phyloP scores from a whole-genome alignment of 2,329 filamentous ascomycete species.

The Chaetomiaceae sp. region DNA sequence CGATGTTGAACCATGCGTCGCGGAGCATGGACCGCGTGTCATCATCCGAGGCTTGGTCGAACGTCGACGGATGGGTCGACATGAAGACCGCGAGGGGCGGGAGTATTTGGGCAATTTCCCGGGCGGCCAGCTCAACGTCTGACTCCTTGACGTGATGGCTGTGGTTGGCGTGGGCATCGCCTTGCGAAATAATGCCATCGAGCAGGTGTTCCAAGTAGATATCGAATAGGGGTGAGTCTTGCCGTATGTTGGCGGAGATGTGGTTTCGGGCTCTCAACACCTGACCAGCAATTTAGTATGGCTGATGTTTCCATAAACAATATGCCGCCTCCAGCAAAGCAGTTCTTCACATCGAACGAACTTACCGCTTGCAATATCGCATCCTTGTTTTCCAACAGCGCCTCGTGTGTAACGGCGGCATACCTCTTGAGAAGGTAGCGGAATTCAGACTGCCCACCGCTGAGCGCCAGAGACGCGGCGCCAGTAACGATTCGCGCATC shows the following conservation, averaged over 20 bases:
- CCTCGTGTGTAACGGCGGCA: constrained; percentile 65
- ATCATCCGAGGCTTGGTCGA: constrained; percentile 50
- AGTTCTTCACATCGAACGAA: constrained; percentile 12
- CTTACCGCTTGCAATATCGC: constrained; percentile 66
- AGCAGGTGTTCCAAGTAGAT: constrained; percentile 80
- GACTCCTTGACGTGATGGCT: constrained; percentile 65
- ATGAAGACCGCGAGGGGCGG: constrained; percentile 83
- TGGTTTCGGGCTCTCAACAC: constrained; percentile 73
- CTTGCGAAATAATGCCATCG: constrained; percentile 82
- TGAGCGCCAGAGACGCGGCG: constrained; percentile 69
- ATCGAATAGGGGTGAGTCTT: constrained; percentile 68
- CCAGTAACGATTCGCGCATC: constrained; percentile 83
- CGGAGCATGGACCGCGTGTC: constrained; percentile 68
- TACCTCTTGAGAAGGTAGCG: constrained; percentile 81
- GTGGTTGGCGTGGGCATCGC: constrained; percentile 63
- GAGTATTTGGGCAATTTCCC: constrained; percentile 81
- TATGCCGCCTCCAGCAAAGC: not conserved
- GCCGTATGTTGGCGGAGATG: constrained; percentile 63
- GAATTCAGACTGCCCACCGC: constrained; percentile 75
- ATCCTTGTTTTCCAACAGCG: constrained; percentile 61
- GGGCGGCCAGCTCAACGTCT: constrained; percentile 75
- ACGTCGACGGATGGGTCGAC: constrained; percentile 54
- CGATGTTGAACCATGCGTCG: constrained; percentile 97
- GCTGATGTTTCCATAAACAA: too few species aligned
- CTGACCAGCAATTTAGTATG: constrained; percentile 27